Evolutionary conservation across 169 alveolate genomes (phyloP), one percentile per base, ranked within the genome.

Genomic region (Cytauxzoon felis): DNA sequence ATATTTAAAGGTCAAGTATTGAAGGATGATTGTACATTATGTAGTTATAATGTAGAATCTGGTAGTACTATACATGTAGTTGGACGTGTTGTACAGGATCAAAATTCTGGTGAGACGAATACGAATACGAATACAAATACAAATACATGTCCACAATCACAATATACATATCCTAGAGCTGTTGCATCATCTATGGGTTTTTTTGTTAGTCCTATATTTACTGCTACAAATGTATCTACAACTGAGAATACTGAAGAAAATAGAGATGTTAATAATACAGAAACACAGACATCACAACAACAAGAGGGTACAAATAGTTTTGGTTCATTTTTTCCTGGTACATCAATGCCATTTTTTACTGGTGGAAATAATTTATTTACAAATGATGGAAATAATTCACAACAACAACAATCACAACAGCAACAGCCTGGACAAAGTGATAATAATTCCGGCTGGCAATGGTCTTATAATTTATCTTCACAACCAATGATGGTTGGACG

Each of bases 1-100:
- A 75, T 75, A 8, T 64, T 38, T 67, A 62, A 45, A 53, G 85
- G 85, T 2, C 85, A 75, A 11, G 59, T 30, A 27, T 60, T 75
- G 42, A 33, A 1, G 49, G 80, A 75, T 47, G 72, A 54, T 21
- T 18, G 49, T 21, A 72, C 82, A n/a, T 41, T 72, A 11, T 66
- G 59, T 8, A 30, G 42, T 0, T 72, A 61, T 42, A 2, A 21
- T 24, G 59, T 72, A 16, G 60, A n/a, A 11, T 49, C 66, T 1
- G 82, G 78, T 1, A 21, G 49, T 8, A 52, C 68, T 23, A 51
- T 72, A 11, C 82, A 72, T 62, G 67, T 72, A 5, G 53, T 72
- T 16, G 73, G 60, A 33, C 51, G 36, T 7, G 32, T 16, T 5
- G 47, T 43, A 11, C n/a, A n/a, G n/a, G n/a, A n/a, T n/a, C n/a